phyloP scores from a whole-genome alignment of 2,329 filamentous ascomycete genomes.

The Cladosporium sphaerospermum region DNA sequence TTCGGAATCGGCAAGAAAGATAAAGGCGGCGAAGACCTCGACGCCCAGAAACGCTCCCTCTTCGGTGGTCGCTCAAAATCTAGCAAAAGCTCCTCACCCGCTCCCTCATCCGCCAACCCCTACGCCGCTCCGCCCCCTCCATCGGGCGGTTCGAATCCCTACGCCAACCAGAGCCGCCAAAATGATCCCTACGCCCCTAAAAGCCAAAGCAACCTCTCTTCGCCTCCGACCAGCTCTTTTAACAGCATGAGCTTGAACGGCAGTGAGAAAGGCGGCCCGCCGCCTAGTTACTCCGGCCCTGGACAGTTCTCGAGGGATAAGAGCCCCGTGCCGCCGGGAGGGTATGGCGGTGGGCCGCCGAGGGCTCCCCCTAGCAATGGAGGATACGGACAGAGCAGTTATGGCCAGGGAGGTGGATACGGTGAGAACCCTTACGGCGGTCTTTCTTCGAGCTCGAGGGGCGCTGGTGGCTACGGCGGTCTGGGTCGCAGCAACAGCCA shows the following conservation, averaged over 20 bases:
- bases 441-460: slow-evolving; percentile 18
- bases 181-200: slow-evolving; percentile 27
- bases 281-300: slow-evolving; percentile 30
- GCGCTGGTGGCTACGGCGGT: slow-evolving; percentile 50
- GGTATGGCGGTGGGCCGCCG: slow-evolving; percentile 35
- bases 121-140: slow-evolving; percentile 45
- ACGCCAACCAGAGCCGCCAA: slow-evolving; percentile 19
- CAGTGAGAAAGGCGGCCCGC: slow-evolving; percentile 24
- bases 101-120: slow-evolving; percentile 45
- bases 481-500: slow-evolving; percentile 45
- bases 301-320: slow-evolving; percentile 34
- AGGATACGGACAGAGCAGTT: slow-evolving; percentile 20
- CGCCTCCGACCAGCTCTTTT: slow-evolving; percentile 27
- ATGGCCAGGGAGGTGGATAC: slow-evolving; percentile 43
- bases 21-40: slow-evolving; percentile 49
- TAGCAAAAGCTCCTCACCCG: slow-evolving; percentile 38
- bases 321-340: slow-evolving; percentile 37
- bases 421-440: slow-evolving; percentile 48
- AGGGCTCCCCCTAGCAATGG: slow-evolving; percentile 18
- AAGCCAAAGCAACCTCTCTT: slow-evolving; percentile 18
- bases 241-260: slow-evolving; percentile 24
- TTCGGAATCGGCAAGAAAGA: slow-evolving; percentile 46
- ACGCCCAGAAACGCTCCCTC: slow-evolving; percentile 50
- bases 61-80: slow-evolving; percentile 51
- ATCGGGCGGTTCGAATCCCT: slow-evolving; percentile 18